A percentile compares a stretch with the other conserved stretches of the same genome.
Conservation (phyloP, 108 stramenopile species). For the Cyclotella baltica region DNA sequence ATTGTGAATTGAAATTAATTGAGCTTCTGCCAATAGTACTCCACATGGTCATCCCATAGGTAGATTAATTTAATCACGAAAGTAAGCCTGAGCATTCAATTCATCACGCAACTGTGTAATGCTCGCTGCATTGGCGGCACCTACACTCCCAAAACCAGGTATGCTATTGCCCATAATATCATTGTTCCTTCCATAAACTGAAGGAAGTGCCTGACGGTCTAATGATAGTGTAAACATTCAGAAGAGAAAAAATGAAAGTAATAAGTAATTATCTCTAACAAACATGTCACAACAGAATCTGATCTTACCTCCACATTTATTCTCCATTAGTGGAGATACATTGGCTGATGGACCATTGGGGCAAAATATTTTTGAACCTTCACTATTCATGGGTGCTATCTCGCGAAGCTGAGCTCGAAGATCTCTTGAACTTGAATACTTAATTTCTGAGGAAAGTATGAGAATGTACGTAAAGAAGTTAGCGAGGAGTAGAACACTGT, state of each 20-base stretch:
- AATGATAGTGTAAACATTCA: too few relatives aligned
- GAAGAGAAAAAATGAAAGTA: background rate
- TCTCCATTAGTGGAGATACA: constrained; percentile 88
- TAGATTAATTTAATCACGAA: constrained; percentile 1
- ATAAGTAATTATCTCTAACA: background rate
- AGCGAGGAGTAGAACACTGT: too few relatives aligned
- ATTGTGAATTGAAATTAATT: too few relatives aligned
- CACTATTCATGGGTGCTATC: constrained; percentile 80
- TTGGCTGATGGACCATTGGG: constrained; percentile 80
- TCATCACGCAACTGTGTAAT: constrained; percentile 40
- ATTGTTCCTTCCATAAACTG: constrained; percentile 77
- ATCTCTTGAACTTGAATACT: constrained; percentile 62
- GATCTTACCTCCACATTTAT: constrained; percentile 72
- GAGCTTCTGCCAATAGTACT: too few relatives aligned
- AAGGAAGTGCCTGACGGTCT: constrained; percentile 71
- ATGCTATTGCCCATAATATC: constrained; percentile 83
- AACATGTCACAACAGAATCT: background rate
- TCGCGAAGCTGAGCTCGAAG: constrained; percentile 74
- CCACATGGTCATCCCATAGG: background rate
- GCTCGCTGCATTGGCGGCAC: constrained; percentile 11
- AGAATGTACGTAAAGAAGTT: background rate
- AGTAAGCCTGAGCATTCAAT: constrained; percentile 50
- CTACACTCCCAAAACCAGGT: constrained; percentile 68
- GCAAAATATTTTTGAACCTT: constrained; percentile 82
- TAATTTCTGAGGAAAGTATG: constrained; percentile 51